A percentile compares a stretch with the other conserved stretches of the same genome.
Conservation (phyloP, 495 filamentous ascomycete genomes). For the Pyronema domesticum region DNA sequence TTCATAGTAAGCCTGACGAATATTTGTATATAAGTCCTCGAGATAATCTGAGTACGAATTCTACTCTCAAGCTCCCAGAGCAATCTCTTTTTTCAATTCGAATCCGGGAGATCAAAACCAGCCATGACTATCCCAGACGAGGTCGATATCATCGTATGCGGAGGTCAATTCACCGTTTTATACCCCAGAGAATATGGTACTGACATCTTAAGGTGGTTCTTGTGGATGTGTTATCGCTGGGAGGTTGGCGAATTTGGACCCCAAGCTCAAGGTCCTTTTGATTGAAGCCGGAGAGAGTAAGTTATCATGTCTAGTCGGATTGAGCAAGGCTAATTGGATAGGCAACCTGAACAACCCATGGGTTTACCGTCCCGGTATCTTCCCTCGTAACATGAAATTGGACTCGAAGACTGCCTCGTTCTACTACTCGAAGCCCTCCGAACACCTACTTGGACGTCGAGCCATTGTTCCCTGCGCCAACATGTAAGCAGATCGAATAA, state of each 20-base stretch:
- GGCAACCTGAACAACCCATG: slow-evolving; percentile 70
- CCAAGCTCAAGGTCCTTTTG: slow-evolving; percentile 60
- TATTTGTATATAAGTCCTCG: too few relatives aligned
- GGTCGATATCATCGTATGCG: slow-evolving; percentile 71
- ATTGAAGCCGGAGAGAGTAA: slow-evolving; percentile 53
- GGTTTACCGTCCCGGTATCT: slow-evolving; percentile 65
- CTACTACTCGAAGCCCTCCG: slow-evolving; percentile 51
- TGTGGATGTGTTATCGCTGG: slow-evolving; percentile 63
- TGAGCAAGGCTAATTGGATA: neutral
- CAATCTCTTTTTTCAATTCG: too few relatives aligned
- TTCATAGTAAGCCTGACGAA: too few relatives aligned
- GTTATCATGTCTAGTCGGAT: neutral
- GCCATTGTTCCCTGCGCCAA: slow-evolving; percentile 68
- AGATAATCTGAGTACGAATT: too few relatives aligned
- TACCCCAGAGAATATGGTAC: neutral
- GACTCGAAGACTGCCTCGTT: slow-evolving; percentile 77
- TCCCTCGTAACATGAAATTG: slow-evolving; percentile 62
- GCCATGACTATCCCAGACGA: slow-evolving; percentile 41
- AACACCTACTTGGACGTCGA: slow-evolving; percentile 50
- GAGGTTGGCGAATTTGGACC: slow-evolving; percentile 60
- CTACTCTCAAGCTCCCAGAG: too few relatives aligned
- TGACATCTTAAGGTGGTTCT: slow-evolving; percentile 30
- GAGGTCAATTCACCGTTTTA: slow-evolving; percentile 33
- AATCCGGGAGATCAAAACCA: neutral
- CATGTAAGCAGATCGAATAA: slow-evolving; percentile 57